phyloP scores from a whole-genome alignment of 2,329 filamentous ascomycete genomes.

The Trichoderma hamatum region DNA sequence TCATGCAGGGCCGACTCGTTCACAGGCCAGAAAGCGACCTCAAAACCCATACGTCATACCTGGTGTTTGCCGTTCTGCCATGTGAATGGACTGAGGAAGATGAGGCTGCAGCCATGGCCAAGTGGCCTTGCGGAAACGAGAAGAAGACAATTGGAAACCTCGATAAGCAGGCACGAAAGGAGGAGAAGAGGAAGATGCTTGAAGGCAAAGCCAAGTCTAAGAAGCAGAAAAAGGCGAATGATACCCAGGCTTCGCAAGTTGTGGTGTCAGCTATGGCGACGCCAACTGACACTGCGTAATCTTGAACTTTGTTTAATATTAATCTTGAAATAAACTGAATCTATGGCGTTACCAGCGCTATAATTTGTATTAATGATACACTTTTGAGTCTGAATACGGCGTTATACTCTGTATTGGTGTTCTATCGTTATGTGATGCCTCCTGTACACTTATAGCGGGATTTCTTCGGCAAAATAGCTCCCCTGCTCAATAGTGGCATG shows the following conservation, averaged over 20 bases:
- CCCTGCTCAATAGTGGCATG: not conserved
- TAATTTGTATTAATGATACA: not conserved
- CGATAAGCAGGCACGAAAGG: constrained; percentile 58
- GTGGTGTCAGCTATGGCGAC: constrained; percentile 15
- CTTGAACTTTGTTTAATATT: not conserved
- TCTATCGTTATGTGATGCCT: not conserved
- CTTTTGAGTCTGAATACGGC: not conserved
- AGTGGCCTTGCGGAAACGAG: constrained; percentile 64
- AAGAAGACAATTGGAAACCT: constrained; percentile 56
- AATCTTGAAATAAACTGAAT: not conserved
- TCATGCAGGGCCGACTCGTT: constrained; percentile 75
- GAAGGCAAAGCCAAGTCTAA: constrained; percentile 44
- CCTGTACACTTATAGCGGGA: not conserved
- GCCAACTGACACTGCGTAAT: constrained; percentile 5
- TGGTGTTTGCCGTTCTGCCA: constrained; percentile 91
- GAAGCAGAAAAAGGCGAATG: constrained; percentile 37
- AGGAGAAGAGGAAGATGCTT: constrained; percentile 58
- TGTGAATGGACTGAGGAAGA: constrained; percentile 82
- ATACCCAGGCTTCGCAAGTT: constrained; percentile 23
- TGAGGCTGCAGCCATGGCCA: constrained; percentile 67
- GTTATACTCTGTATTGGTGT: not conserved
- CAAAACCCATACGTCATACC: constrained; percentile 96
- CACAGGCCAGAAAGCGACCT: constrained; percentile 85
- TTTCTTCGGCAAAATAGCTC: not conserved
- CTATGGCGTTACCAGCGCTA: not conserved